Conservation (phyloP, 768 basidiomycete genomes). For the Lyophyllum decastes region DNA sequence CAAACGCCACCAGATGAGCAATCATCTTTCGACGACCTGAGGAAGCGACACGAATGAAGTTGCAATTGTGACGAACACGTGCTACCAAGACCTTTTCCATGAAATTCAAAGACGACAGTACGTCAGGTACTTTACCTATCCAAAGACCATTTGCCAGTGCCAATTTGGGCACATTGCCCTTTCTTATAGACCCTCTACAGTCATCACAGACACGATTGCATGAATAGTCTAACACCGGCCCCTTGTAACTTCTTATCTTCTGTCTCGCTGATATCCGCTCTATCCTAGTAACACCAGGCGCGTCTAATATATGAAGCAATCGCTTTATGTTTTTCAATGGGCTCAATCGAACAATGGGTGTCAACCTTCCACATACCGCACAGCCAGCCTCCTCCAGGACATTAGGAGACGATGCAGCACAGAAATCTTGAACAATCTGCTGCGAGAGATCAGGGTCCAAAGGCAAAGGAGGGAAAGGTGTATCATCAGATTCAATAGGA, state of each 20-base stretch:
- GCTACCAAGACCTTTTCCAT: slow-evolving; percentile 28
- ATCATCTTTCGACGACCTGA: too few species aligned
- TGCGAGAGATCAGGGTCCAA: not conserved
- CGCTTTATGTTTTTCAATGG: slow-evolving; percentile 3
- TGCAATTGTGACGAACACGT: slow-evolving; percentile 25
- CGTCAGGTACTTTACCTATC: slow-evolving; percentile 32
- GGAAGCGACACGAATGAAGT: slow-evolving; percentile 24
- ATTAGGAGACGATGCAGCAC: slow-evolving; percentile 5
- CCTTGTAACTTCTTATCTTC: not conserved
- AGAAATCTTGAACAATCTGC: too few species aligned
- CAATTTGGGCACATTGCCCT: slow-evolving; percentile 15
- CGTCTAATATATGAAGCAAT: not conserved
- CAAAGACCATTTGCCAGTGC: slow-evolving; percentile 34
- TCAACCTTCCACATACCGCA: slow-evolving; percentile 23
- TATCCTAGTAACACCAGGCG: not conserved
- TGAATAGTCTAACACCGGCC: slow-evolving; percentile 24
- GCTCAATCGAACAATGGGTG: not conserved
- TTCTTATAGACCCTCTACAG: slow-evolving; percentile 16
- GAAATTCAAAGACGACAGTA: slow-evolving; percentile 23
- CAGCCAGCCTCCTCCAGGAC: slow-evolving; percentile 23
- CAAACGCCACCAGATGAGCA: slow-evolving; percentile 32
- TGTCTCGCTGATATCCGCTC: not conserved
- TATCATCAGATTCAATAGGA: not conserved
- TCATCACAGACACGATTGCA: slow-evolving; percentile 36
- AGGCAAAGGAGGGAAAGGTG: not conserved